phyloP scores from a whole-genome alignment of 2,329 filamentous ascomycete species.

The Hypomyces rosellus region DNA sequence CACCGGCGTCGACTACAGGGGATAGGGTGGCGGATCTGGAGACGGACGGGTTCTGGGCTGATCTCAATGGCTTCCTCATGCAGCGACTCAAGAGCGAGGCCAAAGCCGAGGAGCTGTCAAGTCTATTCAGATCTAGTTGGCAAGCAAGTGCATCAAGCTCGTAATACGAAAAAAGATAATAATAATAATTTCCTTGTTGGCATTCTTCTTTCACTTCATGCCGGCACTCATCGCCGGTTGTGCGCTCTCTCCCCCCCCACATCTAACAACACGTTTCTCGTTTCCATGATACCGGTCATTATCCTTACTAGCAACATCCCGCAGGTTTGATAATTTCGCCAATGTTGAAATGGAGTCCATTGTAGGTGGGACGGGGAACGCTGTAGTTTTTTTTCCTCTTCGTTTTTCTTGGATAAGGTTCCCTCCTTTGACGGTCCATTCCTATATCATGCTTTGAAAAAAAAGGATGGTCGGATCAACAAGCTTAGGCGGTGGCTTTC shows the following conservation, averaged over 20 bases:
- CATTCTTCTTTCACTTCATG: constrained; percentile 2
- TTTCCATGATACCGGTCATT: constrained; percentile 8
- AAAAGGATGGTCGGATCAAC: constrained; percentile 7
- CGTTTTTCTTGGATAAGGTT: constrained; percentile 4
- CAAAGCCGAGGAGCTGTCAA: constrained; percentile 56
- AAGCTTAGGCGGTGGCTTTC: constrained; percentile 10
- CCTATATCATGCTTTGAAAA: constrained; percentile 2
- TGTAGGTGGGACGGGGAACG: constrained; percentile 1
- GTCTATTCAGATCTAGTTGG: constrained; percentile 68
- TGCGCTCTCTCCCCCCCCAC: background rate
- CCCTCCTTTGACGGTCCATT: background rate
- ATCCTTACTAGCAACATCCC: constrained; percentile 10
- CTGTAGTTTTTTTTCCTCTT: no score
- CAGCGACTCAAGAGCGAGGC: constrained; percentile 70
- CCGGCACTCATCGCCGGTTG: background rate
- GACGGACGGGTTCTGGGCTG: constrained; percentile 76
- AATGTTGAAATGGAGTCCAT: background rate
- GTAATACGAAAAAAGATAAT: constrained; percentile 10
- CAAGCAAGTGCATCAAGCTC: constrained; percentile 36
- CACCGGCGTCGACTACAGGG: background rate
- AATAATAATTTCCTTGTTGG: constrained; percentile 1
- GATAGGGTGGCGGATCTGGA: constrained; percentile 50
- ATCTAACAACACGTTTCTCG: constrained; percentile 4
- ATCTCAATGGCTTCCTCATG: constrained; percentile 73
- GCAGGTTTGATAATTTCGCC: constrained; percentile 8